These are phyloP conservation scores for Asterophora parasitica DNA, from an alignment of 768 basidiomycete genomes.

Conservation along the genomic window DNA sequence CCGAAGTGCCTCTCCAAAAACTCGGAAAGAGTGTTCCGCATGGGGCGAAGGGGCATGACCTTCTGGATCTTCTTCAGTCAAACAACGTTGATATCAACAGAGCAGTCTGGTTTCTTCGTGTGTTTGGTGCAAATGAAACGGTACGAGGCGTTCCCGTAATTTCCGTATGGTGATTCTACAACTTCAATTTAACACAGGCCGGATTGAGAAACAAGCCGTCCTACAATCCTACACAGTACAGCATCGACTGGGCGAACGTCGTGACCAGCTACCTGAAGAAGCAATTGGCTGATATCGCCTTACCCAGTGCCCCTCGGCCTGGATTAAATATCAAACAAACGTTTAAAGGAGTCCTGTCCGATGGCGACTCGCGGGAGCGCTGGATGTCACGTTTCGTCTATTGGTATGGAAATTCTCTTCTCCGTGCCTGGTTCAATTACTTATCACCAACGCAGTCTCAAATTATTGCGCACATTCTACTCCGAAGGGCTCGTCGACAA, in stretches of 20 bases:
- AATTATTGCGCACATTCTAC: conserved; percentile 71
- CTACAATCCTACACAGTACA: conserved; percentile 82
- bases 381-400: conserved; percentile 82
- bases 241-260: conserved; percentile 79
- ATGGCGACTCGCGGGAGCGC: conserved; percentile 60
- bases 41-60: conserved; percentile 79
- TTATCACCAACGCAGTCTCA: conserved; percentile 41
- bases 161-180: background rate
- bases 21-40: conserved; percentile 84
- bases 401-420: conserved; percentile 41
- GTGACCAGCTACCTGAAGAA: conserved; percentile 81
- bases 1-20: conserved; percentile 74
- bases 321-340: conserved; percentile 79
- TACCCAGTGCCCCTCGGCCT: conserved; percentile 73
- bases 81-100: conserved; percentile 75
- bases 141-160: conserved; percentile 30
- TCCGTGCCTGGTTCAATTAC: background rate
- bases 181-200: conserved; percentile 31
- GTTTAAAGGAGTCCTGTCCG: conserved; percentile 77
- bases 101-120: conserved; percentile 85
- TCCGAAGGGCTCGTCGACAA: conserved; percentile 78
- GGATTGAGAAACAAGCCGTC: conserved; percentile 71
- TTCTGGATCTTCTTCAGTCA: conserved; percentile 72
- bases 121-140: conserved; percentile 84
- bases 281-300: conserved; percentile 69